Evolutionary conservation across 2,329 filamentous ascomycete genomes (phyloP).

Genomic region (Exophiala viscosa): DNA sequence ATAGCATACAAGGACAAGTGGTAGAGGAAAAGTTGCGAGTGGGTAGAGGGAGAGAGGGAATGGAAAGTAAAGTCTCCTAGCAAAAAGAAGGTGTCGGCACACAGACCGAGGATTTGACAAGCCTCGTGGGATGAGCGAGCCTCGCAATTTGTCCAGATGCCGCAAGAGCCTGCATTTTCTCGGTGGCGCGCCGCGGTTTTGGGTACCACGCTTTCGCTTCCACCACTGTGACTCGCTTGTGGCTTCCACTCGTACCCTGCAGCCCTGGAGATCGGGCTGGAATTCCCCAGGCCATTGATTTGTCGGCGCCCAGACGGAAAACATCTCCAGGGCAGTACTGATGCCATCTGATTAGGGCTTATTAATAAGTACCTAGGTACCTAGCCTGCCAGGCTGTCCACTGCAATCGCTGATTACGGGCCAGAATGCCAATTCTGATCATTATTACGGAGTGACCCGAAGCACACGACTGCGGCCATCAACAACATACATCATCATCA

Average conservation of each 20-base stretch:
- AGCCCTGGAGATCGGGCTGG: too few species aligned
- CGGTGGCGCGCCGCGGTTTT: background rate
- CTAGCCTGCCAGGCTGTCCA: background rate
- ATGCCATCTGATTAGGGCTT: too few species aligned
- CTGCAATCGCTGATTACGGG: background rate
- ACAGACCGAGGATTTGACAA: background rate
- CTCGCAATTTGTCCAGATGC: background rate
- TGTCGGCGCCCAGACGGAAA: too few species aligned
- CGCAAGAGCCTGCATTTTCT: background rate
- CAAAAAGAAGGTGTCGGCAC: background rate
- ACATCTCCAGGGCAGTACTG: too few species aligned
- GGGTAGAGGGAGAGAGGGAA: background rate
- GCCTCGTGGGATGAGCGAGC: background rate
- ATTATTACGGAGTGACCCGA: background rate
- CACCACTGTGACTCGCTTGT: too few species aligned
- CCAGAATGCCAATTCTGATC: background rate
- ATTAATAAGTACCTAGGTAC: too few species aligned
- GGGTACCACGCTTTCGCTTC: too few species aligned
- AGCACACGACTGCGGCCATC: background rate
- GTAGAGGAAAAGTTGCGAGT: background rate
- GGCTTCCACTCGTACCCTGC: too few species aligned
- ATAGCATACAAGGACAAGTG: background rate
- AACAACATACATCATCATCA: background rate
- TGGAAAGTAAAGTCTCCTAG: background rate
- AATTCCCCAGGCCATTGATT: too few species aligned